phyloP scores from a whole-genome alignment of 2,329 filamentous ascomycete species.

The Fusarium tricinctum region DNA sequence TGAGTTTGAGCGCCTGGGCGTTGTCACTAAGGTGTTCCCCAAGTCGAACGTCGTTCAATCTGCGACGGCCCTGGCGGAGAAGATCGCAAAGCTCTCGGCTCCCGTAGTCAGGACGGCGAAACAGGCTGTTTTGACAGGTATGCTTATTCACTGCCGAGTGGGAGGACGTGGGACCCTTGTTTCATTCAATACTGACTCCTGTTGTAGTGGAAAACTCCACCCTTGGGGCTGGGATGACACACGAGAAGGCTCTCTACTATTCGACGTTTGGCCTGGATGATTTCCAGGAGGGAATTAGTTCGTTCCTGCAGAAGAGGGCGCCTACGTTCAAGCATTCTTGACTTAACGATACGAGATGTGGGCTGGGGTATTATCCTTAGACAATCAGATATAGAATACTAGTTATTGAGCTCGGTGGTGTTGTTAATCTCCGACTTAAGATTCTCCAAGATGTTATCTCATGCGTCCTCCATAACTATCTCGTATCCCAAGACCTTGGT shows the following conservation, averaged over 20 bases:
- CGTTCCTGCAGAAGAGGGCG: slow-evolving; percentile 26
- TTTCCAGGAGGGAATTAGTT: slow-evolving; percentile 36
- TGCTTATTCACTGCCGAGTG: not conserved
- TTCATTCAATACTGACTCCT: slow-evolving; percentile 4
- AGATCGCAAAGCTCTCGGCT: slow-evolving; percentile 27
- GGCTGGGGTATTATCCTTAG: not conserved
- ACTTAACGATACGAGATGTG: not conserved
- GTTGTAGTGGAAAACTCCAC: slow-evolving; percentile 23
- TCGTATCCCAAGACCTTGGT: not conserved
- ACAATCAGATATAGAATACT: not conserved
- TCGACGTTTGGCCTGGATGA: slow-evolving; percentile 35
- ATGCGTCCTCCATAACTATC: not conserved
- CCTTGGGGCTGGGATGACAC: slow-evolving; percentile 29
- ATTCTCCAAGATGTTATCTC: not conserved
- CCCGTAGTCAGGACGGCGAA: slow-evolving; percentile 35
- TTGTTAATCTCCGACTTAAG: not conserved
- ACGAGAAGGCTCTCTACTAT: slow-evolving; percentile 38
- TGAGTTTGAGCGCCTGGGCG: slow-evolving; percentile 34
- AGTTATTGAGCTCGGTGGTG: not conserved
- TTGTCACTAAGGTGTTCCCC: slow-evolving; percentile 38
- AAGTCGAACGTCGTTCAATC: slow-evolving; percentile 23
- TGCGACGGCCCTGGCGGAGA: slow-evolving; percentile 27
- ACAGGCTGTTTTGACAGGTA: slow-evolving; percentile 37
- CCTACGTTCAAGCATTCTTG: slow-evolving; percentile 35
- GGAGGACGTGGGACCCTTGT: not conserved